These are phyloP conservation scores for Noccaea caerulescens DNA, from an alignment of 345 rosid species.

Conservation along the genomic window DNA sequence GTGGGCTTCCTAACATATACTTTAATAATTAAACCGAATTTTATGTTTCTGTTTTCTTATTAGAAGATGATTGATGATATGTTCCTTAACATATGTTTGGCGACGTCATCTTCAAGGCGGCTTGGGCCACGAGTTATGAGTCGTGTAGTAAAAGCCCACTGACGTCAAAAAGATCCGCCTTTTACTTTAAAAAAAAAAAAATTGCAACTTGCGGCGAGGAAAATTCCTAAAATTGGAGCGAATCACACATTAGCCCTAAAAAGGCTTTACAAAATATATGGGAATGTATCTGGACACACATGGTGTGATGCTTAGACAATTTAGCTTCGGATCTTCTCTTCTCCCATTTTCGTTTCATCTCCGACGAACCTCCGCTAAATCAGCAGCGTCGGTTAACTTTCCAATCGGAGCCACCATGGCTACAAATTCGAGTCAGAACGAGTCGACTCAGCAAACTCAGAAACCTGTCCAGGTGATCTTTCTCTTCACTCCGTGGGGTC, in stretches of 20 bases:
- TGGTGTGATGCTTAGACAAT: slow-evolving; percentile 36
- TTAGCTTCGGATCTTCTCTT: slow-evolving; percentile 38
- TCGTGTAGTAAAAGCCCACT: slow-evolving; percentile 28
- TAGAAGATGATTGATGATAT: not conserved
- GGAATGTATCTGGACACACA: slow-evolving; percentile 54
- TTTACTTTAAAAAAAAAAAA: not conserved
- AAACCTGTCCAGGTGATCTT: slow-evolving; percentile 51
- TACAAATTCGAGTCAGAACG: slow-evolving; percentile 38
- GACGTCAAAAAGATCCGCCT: not conserved
- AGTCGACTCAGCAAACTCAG: slow-evolving; percentile 37
- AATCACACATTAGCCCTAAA: slow-evolving; percentile 31
- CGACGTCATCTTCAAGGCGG: slow-evolving; percentile 15
- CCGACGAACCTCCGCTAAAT: not conserved
- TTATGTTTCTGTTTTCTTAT: not conserved
- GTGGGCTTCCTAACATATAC: not conserved
- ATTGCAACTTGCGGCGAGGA: slow-evolving; percentile 10
- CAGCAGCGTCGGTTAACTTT: slow-evolving; percentile 18
- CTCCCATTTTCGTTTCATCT: slow-evolving; percentile 17
- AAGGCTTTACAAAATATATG: not conserved
- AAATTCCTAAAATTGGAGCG: slow-evolving; percentile 9
- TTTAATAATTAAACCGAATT: not conserved
- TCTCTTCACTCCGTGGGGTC: slow-evolving; percentile 2
- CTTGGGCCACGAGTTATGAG: slow-evolving; percentile 35
- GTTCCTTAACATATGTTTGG: not conserved
- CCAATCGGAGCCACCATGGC: slow-evolving; percentile 48